A percentile compares a stretch with the other conserved stretches of the same genome.
Conservation (phyloP, 2,329 filamentous ascomycete species). For the Eutypella sp. region DNA sequence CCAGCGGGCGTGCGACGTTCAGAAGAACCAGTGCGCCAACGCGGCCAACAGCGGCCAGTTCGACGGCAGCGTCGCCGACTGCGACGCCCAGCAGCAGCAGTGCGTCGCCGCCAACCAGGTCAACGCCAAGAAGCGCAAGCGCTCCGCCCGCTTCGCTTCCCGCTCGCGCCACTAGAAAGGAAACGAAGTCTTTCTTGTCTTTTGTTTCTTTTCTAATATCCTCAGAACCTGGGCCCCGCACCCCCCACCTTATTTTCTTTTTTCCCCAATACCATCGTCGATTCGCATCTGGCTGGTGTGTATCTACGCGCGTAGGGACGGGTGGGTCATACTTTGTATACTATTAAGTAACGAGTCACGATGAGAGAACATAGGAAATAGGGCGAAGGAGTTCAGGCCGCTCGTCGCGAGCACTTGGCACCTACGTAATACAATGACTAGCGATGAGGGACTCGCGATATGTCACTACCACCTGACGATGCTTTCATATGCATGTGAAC, state of each 20-base stretch:
- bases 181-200: too few species aligned
- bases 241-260: too few species aligned
- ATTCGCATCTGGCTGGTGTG: neutral
- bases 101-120: conserved; percentile 24
- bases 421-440: too few species aligned
- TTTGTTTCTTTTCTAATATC: too few species aligned
- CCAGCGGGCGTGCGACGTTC: conserved; percentile 44
- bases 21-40: conserved; percentile 46
- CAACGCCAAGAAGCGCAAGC: neutral
- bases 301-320: too few species aligned
- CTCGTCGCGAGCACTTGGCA: too few species aligned
- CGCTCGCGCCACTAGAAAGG: conserved; percentile 2
- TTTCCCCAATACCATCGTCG: neutral
- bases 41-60: conserved; percentile 39
- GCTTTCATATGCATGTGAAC: too few species aligned
- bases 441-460: too few species aligned
- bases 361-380: neutral
- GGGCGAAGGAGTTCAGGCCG: too few species aligned
- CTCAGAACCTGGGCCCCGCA: too few species aligned
- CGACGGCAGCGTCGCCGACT: conserved; percentile 33
- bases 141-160: too few species aligned
- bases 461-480: too few species aligned
- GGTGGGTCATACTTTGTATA: neutral
- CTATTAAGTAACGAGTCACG: neutral
- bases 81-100: conserved; percentile 35